phyloP scores from a whole-genome alignment of 176 grass and related monocot genomes.

The Cenchrus americanus region DNA sequence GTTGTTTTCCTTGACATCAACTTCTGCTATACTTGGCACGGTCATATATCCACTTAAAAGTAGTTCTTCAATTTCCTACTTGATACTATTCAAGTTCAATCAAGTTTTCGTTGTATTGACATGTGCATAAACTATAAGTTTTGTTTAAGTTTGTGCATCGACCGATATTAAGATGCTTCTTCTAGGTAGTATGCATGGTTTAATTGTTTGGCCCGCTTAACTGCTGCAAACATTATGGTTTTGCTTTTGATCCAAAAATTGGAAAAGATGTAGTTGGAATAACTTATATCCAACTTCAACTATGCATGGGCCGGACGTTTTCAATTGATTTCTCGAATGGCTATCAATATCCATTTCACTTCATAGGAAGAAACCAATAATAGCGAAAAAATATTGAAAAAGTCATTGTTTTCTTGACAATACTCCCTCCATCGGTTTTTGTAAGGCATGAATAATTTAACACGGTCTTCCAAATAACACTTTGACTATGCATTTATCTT shows the following conservation, averaged over 20 bases:
- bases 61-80: too few relatives aligned
- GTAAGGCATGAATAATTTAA: too few relatives aligned
- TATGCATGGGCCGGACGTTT: not conserved
- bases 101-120: not conserved
- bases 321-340: not conserved
- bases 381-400: not conserved
- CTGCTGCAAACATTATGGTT: not conserved
- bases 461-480: too few relatives aligned
- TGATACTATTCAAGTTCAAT: not conserved
- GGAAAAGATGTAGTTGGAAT: not conserved
- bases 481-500: too few relatives aligned
- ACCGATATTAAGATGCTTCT: too few relatives aligned
- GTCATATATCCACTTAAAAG: too few relatives aligned
- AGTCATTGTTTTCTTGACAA: not conserved
- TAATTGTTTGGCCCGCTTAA: not conserved
- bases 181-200: not conserved
- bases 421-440: too few relatives aligned
- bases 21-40: not conserved
- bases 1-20: not conserved
- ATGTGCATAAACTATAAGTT: not conserved
- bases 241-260: not conserved
- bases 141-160: too few relatives aligned
- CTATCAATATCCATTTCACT: not conserved
- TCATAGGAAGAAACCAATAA: not conserved
- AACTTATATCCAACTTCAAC: not conserved